phyloP scores from a whole-genome alignment of 116 monocot species.

The Phalaenopsis hybrid region DNA sequence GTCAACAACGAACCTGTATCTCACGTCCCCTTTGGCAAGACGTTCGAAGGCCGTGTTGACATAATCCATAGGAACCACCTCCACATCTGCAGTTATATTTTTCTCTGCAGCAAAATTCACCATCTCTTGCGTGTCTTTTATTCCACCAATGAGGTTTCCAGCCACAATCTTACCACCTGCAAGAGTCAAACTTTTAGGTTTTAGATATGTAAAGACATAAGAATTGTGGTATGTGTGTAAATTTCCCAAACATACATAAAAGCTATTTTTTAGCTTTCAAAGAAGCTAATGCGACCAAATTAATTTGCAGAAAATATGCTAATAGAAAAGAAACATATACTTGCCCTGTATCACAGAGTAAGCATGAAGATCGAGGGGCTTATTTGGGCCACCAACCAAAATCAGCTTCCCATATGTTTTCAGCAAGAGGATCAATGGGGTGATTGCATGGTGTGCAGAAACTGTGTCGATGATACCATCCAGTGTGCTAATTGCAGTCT shows the following conservation, averaged over 20 bases:
- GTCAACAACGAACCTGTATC: constrained; percentile 1
- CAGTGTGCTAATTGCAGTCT: constrained; percentile 15
- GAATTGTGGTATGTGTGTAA: too few relatives aligned
- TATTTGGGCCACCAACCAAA: constrained; percentile 1
- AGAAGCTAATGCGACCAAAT: too few relatives aligned
- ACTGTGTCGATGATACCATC: constrained; percentile 23
- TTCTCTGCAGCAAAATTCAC: neutral
- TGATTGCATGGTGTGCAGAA: constrained; percentile 11
- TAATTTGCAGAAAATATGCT: too few relatives aligned
- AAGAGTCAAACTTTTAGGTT: too few relatives aligned
- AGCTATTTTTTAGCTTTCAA: too few relatives aligned
- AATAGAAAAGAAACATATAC: neutral
- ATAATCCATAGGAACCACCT: constrained; percentile 1
- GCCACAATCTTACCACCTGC: neutral
- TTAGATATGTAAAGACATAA: too few relatives aligned
- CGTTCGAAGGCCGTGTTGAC: neutral
- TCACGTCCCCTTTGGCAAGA: neutral
- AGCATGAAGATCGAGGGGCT: constrained; percentile 9
- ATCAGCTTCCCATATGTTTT: constrained; percentile 14
- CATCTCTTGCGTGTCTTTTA: constrained; percentile 2
- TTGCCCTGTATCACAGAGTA: neutral
- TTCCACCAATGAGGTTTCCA: neutral
- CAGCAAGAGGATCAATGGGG: constrained; percentile 7
- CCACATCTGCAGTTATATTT: neutral
- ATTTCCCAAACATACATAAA: too few relatives aligned